phyloP scores from a whole-genome alignment of 345 rosid genomes.

The Kernera saxatilis region DNA sequence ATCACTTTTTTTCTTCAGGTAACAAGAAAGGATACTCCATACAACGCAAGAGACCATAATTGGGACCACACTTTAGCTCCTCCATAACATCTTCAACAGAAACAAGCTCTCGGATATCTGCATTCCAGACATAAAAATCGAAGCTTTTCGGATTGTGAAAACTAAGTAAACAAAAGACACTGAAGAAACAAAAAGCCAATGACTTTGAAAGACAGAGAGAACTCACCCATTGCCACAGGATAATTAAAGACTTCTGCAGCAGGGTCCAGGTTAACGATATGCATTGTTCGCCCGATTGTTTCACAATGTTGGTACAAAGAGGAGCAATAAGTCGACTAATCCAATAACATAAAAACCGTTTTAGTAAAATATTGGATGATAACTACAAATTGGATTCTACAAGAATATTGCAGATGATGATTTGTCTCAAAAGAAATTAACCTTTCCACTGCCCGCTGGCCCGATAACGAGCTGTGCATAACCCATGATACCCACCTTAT shows the following conservation, averaged over 20 bases:
- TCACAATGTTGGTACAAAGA: conserved; percentile 38
- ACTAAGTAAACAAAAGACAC: background rate
- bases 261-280: conserved; percentile 70
- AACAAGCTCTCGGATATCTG: conserved; percentile 80
- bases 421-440: background rate
- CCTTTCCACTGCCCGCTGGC: background rate
- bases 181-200: background rate
- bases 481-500: background rate
- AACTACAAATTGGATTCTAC: background rate
- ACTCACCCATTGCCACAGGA: conserved; percentile 69
- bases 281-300: conserved; percentile 44
- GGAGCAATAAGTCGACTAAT: background rate
- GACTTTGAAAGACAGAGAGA: background rate
- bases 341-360: background rate
- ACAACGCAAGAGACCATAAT: conserved; percentile 69
- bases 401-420: background rate
- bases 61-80: conserved; percentile 74
- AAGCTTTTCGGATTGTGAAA: background rate
- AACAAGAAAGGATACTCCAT: conserved; percentile 72
- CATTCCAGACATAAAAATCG: background rate
- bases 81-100: conserved; percentile 83
- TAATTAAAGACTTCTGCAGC: conserved; percentile 76
- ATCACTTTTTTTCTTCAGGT: no score
- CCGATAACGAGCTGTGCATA: conserved; percentile 1
- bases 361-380: background rate